Conservation (phyloP, 2,329 filamentous ascomycete species). For the Alternaria angustiovoidea region DNA sequence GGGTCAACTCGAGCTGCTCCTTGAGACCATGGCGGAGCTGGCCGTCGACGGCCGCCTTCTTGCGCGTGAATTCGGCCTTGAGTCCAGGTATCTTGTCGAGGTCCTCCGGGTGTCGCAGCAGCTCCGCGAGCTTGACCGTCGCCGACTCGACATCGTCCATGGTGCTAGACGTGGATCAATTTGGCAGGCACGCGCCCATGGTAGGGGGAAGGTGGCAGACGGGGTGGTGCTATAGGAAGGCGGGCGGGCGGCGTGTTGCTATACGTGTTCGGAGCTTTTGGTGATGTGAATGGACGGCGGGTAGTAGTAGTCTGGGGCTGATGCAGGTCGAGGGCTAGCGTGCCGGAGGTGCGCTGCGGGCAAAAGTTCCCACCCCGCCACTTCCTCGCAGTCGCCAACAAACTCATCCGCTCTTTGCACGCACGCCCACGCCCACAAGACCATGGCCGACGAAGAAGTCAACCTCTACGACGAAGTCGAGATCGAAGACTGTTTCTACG, state of each 20-base stretch:
- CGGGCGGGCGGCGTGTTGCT: background rate
- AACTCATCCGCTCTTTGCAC: conserved; percentile 3
- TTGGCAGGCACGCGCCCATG: conserved; percentile 25
- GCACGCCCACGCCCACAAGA: conserved; percentile 2
- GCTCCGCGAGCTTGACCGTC: conserved; percentile 84
- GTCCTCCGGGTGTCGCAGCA: conserved; percentile 94
- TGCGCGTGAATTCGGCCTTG: conserved; percentile 91
- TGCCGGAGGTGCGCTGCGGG: conserved; percentile 18
- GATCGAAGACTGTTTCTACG: conserved; percentile 93
- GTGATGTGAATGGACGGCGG: conserved; percentile 13
- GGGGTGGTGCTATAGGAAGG: background rate
- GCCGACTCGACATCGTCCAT: conserved; percentile 70
- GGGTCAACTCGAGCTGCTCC: conserved; percentile 93
- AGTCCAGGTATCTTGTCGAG: conserved; percentile 92
- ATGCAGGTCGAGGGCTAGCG: conserved; percentile 15
- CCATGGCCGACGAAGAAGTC: conserved; percentile 48
- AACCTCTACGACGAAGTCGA: conserved; percentile 97
- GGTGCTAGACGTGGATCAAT: conserved; percentile 21
- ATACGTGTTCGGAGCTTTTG: conserved; percentile 13
- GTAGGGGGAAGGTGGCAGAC: conserved; percentile 16
- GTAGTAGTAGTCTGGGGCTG: background rate
- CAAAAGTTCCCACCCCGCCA: conserved; percentile 20
- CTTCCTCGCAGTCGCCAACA: conserved; percentile 6
- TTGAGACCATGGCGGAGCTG: conserved; percentile 88
- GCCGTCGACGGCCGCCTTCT: conserved; percentile 89